Base-by-base conservation (phyloP, 2,329 filamentous ascomycete genomes). In the Colletotrichum filicis region DNA sequence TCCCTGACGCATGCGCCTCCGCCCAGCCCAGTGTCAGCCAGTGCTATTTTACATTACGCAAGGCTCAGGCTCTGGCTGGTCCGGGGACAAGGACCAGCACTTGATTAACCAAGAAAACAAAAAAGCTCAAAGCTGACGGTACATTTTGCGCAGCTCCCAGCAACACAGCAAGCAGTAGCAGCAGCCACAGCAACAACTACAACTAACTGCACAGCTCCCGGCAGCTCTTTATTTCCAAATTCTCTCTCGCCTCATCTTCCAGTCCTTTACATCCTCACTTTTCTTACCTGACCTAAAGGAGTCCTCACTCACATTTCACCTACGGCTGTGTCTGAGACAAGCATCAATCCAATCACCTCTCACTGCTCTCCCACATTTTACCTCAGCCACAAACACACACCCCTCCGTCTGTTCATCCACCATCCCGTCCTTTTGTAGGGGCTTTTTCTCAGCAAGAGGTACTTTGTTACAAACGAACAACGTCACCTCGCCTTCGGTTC, bases 271-370 rank as follows among this genome's bases (percentile, higher is more conserved):
- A 32, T 59, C 28, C 56, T 59, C 26, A 28, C 56, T n/a, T 8
- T 30, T 28, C 26, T 26, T n/a, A 56, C 62, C 46, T 8, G 16
- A 42, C 37, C 37, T 19, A 42, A 8, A 42, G 16, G 37, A 42
- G 19, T 7, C 37, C 37, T 19, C 37, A 19, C 6, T 42, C 37
- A 42, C 42, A 22, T 49, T 49, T 46, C 35, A 28, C 28, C 28
- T 52, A 22, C 28, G 57, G 65, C 57, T 53, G 65, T 67, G 65
- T 52, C 66, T 65, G 60, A 73, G 70, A 73, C 70, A 69, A 37
- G 30, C 59, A 69, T 59, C 37, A 72, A 69, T 37, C 69, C 65
- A 72, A 64, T 64, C 65, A 60, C 30, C 28, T 26, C 57, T 26
- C 57, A 22, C 49, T 19, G 30, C 26, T 59, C 11, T 53, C 35